Base-by-base conservation (phyloP, 2,329 filamentous ascomycete genomes). In the Aureobasidium uvarum region DNA sequence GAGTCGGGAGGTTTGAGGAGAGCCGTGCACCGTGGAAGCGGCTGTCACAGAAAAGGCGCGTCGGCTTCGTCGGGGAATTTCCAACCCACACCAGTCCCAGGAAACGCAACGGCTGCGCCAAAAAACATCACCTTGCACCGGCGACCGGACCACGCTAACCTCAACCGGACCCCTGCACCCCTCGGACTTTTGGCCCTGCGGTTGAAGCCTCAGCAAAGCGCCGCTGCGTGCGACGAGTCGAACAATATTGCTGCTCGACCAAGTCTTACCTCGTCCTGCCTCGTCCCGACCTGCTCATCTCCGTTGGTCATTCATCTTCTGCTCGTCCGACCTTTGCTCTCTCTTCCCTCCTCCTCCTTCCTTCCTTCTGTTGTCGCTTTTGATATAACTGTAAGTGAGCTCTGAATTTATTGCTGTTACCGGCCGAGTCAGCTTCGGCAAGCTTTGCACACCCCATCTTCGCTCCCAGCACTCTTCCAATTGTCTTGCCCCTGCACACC, bases 141-240 rank as follows among this genome's bases (percentile, higher is more conserved):
- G 43, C 41, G 43, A 63, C 48, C 46, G 58, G 43, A 48, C 28
- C 56, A 31, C 54, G n/a, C 60, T 64, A 64, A 41, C 38, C 60
- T 54, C 62, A 64, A 64, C 62, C 50, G 62, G 60, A 54, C 58
- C 58, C 58, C 58, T 62, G 45, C 59, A 52, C 59, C 36, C 38
- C 59, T 56, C 62, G 62, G 62, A 65, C 62, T 65, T 65, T 58
- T 64, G 62, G 59, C 52, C 39, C 63, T 65, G 63, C 63, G 54
- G 63, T 66, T 66, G 65, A 66, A 66, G 65, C 65, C 56, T 66
- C 58, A 66, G 58, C 63, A 65, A 51, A 58, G 59, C 45, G 54
- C 54, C 54, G 38, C n/a, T 52, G 48, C 62, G 31, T 65, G 45
- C 64, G 55, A 54, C 55, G 23, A 48, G 46, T 60, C 55, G 62